phyloP scores from a whole-genome alignment of 441 rosid species.

The Bocquillonia castaneifolia region DNA sequence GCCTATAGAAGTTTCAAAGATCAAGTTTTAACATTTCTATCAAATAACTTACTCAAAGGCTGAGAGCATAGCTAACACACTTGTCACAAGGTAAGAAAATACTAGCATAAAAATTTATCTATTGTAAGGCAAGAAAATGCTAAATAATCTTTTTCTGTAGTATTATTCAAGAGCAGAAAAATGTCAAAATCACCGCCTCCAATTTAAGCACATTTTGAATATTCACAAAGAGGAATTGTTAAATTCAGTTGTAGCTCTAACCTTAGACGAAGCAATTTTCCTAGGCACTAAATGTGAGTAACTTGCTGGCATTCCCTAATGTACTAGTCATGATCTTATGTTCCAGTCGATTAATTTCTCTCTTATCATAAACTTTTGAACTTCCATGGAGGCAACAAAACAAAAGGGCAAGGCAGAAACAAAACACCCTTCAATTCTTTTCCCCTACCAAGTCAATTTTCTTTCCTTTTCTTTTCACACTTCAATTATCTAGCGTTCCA shows the following conservation, averaged over 20 bases:
- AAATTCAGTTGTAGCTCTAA: neutral
- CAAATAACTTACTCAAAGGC: neutral
- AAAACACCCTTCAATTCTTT: too few relatives aligned
- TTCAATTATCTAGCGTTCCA: too few relatives aligned
- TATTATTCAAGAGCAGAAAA: neutral
- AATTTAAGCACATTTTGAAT: neutral
- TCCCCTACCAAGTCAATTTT: too few relatives aligned
- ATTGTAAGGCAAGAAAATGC: neutral
- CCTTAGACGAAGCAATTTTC: neutral
- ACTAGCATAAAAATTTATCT: too few relatives aligned
- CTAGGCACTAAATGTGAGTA: neutral
- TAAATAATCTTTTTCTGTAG: neutral
- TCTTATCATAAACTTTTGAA: too few relatives aligned
- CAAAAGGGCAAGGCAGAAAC: too few relatives aligned
- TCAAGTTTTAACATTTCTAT: neutral
- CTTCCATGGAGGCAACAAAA: too few relatives aligned
- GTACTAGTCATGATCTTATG: too few relatives aligned
- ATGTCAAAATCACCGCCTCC: neutral
- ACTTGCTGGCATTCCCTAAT: too few relatives aligned
- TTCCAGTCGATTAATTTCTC: too few relatives aligned
- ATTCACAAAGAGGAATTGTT: neutral
- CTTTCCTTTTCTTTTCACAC: too few relatives aligned
- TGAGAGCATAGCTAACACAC: neutral
- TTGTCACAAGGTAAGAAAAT: neutral
- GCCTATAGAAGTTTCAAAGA: constrained; percentile 45